Evolutionary conservation across 164 flowering plant genomes (phyloP).

Genomic region (Brasenia schreberi): DNA sequence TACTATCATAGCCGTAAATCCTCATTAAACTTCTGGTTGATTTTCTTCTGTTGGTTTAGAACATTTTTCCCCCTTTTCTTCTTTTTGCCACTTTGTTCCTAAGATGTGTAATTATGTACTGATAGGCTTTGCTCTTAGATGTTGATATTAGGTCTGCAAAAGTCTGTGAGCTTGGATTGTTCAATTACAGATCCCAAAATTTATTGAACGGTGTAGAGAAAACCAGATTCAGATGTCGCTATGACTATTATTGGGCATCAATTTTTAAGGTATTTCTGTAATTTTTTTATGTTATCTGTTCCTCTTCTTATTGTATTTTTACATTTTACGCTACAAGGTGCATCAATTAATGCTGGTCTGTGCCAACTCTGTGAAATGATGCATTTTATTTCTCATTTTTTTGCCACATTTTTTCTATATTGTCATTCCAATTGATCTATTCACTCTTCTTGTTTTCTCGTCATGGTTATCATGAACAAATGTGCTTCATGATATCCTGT

Average conservation of each 20-base stretch:
- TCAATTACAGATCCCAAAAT: conserved; percentile 64
- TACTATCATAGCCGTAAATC: too few relatives aligned
- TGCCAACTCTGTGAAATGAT: too few relatives aligned
- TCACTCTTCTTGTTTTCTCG: too few relatives aligned
- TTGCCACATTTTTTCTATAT: too few relatives aligned
- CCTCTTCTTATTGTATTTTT: not conserved
- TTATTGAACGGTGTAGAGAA: conserved; percentile 46
- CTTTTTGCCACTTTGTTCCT: not conserved
- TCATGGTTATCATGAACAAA: too few relatives aligned
- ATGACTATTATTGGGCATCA: conserved; percentile 97
- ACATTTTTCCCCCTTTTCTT: not conserved
- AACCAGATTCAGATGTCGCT: conserved; percentile 62
- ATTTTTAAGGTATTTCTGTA: conserved; percentile 45
- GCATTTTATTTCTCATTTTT: too few relatives aligned
- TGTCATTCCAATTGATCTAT: too few relatives aligned
- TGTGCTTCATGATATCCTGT: too few relatives aligned
- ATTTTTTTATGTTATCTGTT: not conserved
- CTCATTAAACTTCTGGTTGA: too few relatives aligned
- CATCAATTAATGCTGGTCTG: too few relatives aligned
- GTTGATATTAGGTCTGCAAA: conserved; percentile 89
- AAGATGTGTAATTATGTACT: not conserved
- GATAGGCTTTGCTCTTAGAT: conserved; percentile 25
- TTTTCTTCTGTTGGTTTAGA: too few relatives aligned
- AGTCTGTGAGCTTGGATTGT: conserved; percentile 77
- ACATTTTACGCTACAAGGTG: not conserved